Conservation (phyloP, 352 stramenopile genomes). For the Phytophthora litchii region DNA sequence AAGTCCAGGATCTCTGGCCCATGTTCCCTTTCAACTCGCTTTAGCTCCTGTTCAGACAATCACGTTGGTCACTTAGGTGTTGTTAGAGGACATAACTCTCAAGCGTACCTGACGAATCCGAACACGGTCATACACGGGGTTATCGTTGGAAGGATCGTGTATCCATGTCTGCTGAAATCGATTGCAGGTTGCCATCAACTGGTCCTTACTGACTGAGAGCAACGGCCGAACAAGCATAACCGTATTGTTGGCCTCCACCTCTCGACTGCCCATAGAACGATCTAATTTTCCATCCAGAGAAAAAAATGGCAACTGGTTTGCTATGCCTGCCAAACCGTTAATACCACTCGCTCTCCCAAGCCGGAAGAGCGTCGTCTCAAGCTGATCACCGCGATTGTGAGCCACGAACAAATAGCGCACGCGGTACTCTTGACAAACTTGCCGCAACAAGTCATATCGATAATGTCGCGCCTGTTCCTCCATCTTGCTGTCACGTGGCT, state of each 20-base stretch:
- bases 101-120: constrained; percentile 75
- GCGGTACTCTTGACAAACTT: constrained; percentile 53
- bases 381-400: constrained; percentile 79
- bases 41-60: constrained; percentile 46
- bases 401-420: constrained; percentile 80
- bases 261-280: background rate
- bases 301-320: constrained; percentile 37
- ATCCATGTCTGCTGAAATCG: constrained; percentile 80
- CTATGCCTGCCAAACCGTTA: constrained; percentile 78
- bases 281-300: constrained; percentile 9
- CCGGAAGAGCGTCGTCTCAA: constrained; percentile 84
- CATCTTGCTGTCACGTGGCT: constrained; percentile 72
- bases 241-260: constrained; percentile 7
- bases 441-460: constrained; percentile 67
- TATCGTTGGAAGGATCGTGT: constrained; percentile 85
- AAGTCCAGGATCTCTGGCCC: constrained; percentile 46
- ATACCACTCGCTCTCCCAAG: constrained; percentile 75
- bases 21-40: constrained; percentile 46
- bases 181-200: constrained; percentile 71
- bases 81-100: constrained; percentile 5
- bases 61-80: background rate
- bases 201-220: constrained; percentile 58
- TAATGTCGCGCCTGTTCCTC: constrained; percentile 73
- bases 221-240: constrained; percentile 64
- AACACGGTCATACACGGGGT: constrained; percentile 78